Evolutionary conservation across 495 filamentous ascomycete genomes (phyloP).

Genomic region (Cenococcum geophilum): DNA sequence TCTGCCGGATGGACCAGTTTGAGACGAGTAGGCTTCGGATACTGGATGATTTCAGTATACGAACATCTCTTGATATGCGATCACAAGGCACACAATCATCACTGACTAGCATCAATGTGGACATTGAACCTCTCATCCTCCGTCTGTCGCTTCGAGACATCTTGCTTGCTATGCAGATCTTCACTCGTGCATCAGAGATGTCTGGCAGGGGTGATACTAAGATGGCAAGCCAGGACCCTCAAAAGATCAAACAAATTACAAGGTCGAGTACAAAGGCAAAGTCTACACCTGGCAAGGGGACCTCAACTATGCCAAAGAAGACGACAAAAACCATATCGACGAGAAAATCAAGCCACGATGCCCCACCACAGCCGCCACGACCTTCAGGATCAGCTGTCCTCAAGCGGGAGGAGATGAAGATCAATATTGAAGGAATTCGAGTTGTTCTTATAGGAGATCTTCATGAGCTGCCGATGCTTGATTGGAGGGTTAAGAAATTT

Average conservation of each 20-base stretch:
- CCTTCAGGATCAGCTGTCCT: conserved; percentile 50
- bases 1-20: conserved; percentile 96
- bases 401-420: conserved; percentile 76
- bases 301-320: conserved; percentile 51
- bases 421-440: conserved; percentile 78
- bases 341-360: conserved; percentile 33
- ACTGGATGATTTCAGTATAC: conserved; percentile 89
- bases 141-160: conserved; percentile 91
- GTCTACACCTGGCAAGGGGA: conserved; percentile 47
- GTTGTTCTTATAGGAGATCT: conserved; percentile 92
- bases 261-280: conserved; percentile 35
- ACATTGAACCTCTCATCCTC: conserved; percentile 88
- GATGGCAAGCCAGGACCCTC: conserved; percentile 48
- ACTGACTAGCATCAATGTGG: conserved; percentile 72
- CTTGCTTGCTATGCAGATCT: conserved; percentile 84
- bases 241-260: conserved; percentile 64
- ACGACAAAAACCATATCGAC: conserved; percentile 42
- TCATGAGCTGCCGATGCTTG: conserved; percentile 88
- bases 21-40: conserved; percentile 81
- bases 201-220: conserved; percentile 47
- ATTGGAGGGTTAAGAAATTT: conserved; percentile 90
- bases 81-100: conserved; percentile 58
- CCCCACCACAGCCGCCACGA: conserved; percentile 15
- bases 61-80: conserved; percentile 78
- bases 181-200: conserved; percentile 87